Base-by-base conservation (phyloP, 2,329 filamentous ascomycete species). In the Aspergillus proliferans region DNA sequence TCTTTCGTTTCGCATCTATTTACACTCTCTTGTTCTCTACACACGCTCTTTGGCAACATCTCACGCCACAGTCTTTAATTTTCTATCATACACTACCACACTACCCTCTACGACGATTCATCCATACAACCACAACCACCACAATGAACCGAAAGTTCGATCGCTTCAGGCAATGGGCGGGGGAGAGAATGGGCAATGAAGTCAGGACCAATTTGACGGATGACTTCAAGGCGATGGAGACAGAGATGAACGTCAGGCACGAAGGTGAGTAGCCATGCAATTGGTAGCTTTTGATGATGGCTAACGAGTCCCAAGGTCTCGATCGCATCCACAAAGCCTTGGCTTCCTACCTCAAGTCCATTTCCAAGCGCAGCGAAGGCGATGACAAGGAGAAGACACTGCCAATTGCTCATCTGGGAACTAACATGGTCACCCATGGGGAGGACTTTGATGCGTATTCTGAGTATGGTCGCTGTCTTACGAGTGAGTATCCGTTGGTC, bases 111-210 rank as follows among this genome's bases (percentile, higher is more conserved):
- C 18, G 18, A 21, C 39, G 10, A 14, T 42, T 42, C 9, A 21
- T 51, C 45, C 9, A 28, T 24, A 21, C 39, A 45, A 18, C 43
- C 42, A 43, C 41, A 33, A 50, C 33, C 18, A 47, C 21, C 39
- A 30, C 33, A 4, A 54, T 49, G 69, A 84, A 83, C 72, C 95
- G 95, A 78, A 95, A 94, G 69, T 83, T 97, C 67, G 92, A 91
- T 73, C 86, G 92, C 65, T 85, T 95, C 77, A 94, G 92, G 76
- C 92, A 97, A 85, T 97, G 92, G 92, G 89, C 91, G 34, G 89
- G 89, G 59, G 92, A 97, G 75, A 88, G 91, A 73, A 95, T 97
- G 88, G 92, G 92, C 61, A 83, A 82, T 57, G 91, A 96, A 72
- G 81, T 85, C 72, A 93, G 90, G 74, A 96, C 92, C 8, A 83